Conservation (phyloP, 805 yeast species). For the Candida awuae region DNA sequence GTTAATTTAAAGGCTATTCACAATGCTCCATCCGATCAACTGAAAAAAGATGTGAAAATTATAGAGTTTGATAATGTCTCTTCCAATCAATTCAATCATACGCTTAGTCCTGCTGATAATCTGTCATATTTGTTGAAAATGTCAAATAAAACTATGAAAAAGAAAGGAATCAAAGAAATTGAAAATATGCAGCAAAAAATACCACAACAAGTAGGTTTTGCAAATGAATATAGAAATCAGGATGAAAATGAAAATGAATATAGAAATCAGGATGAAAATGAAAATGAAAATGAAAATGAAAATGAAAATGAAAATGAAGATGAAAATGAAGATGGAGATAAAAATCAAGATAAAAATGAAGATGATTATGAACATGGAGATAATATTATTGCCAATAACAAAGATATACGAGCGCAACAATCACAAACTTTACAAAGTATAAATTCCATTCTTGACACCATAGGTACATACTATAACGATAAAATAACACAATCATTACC, state of each 20-base stretch:
- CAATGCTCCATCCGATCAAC: background rate
- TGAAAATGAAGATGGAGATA: too few relatives aligned
- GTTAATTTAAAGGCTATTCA: slow-evolving; percentile 5
- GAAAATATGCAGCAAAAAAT: background rate
- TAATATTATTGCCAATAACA: too few relatives aligned
- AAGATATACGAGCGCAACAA: too few relatives aligned
- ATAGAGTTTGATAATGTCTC: background rate
- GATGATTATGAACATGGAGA: too few relatives aligned
- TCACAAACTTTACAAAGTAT: slow-evolving; percentile 12
- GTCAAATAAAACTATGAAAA: slow-evolving; percentile 1
- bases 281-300: too few relatives aligned
- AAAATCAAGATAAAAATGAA: too few relatives aligned
- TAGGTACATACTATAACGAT: slow-evolving; percentile 16
- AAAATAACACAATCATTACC: slow-evolving; percentile 14
- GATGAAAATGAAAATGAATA: too few relatives aligned
- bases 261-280: too few relatives aligned
- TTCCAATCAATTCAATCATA: background rate
- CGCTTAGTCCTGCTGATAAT: slow-evolving; percentile 14
- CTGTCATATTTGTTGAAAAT: slow-evolving; percentile 10
- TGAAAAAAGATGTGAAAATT: background rate
- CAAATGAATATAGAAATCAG: background rate
- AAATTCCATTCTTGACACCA: slow-evolving; percentile 14
- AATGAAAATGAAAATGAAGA: too few relatives aligned
- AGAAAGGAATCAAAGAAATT: background rate
- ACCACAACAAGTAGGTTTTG: background rate